These are phyloP conservation scores for Aspergillus chevalieri DNA, from an alignment of 2,329 filamentous ascomycete species.

Conservation along the genomic window DNA sequence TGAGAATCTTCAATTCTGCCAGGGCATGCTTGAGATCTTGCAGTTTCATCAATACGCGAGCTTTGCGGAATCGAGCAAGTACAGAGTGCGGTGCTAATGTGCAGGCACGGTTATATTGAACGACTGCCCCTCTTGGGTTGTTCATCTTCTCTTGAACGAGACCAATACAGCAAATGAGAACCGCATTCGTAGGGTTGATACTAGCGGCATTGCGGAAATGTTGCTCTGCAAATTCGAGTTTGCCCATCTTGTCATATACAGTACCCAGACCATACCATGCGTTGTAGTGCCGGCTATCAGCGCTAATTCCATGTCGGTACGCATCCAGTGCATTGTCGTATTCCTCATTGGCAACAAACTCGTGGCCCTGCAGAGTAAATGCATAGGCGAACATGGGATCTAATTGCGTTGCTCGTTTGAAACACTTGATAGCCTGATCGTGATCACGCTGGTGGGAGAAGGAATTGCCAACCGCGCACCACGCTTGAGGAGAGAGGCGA, in stretches of 20 bases:
- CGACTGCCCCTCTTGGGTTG: constrained; percentile 69
- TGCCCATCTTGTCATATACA: constrained; percentile 85
- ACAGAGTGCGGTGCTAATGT: constrained; percentile 74
- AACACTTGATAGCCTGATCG: constrained; percentile 88
- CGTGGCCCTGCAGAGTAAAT: constrained; percentile 91
- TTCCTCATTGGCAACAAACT: constrained; percentile 92
- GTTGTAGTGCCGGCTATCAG: constrained; percentile 88
- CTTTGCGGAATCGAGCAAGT: constrained; percentile 87
- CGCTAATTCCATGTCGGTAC: constrained; percentile 78
- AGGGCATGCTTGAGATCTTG: constrained; percentile 64
- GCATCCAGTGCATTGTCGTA: constrained; percentile 88
- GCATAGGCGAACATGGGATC: constrained; percentile 90
- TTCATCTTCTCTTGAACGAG: constrained; percentile 84
- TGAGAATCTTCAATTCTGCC: constrained; percentile 76
- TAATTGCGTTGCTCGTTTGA: constrained; percentile 87
- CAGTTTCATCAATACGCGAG: constrained; percentile 75
- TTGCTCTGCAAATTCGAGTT: constrained; percentile 81
- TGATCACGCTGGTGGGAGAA: constrained; percentile 90
- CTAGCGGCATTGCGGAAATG: constrained; percentile 82
- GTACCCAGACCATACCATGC: constrained; percentile 87
- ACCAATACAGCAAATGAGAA: constrained; percentile 88
- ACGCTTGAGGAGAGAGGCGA: constrained; percentile 86
- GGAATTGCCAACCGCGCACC: constrained; percentile 92
- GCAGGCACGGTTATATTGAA: constrained; percentile 75
- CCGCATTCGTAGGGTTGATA: constrained; percentile 91